These are phyloP conservation scores for Crucihimalaya himalaica DNA, from an alignment of 345 rosid species.

Conservation along the genomic window DNA sequence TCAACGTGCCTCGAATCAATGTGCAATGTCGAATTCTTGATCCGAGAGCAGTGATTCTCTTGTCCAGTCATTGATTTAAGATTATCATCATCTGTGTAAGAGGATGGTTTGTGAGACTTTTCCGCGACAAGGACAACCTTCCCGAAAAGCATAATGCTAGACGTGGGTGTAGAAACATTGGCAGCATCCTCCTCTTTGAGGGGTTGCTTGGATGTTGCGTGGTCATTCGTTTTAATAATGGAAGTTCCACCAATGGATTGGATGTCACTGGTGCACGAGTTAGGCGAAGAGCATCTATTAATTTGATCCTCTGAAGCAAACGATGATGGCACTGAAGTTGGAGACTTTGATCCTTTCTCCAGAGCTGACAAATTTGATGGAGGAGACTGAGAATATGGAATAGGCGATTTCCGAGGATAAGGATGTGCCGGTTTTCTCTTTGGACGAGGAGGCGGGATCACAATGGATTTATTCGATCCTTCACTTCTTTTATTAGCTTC, in stretches of 20 bases:
- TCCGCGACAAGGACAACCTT: conserved; percentile 51
- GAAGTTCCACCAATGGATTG: conserved; percentile 32
- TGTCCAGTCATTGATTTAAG: conserved; percentile 7
- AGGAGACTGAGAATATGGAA: conserved; percentile 39
- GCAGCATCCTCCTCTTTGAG: conserved; percentile 33
- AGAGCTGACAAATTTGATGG: conserved; percentile 44
- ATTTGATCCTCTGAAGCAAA: conserved; percentile 51
- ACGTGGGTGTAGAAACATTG: conserved; percentile 11
- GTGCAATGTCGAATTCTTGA: conserved; percentile 16
- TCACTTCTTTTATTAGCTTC: conserved; percentile 42
- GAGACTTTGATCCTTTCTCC: conserved; percentile 58
- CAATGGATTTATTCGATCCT: conserved; percentile 49
- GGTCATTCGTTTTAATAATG: conserved; percentile 38
- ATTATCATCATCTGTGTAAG: conserved; percentile 7
- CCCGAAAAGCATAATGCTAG: conserved; percentile 74
- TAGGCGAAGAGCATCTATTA: conserved; percentile 58
- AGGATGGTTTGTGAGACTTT: conserved; percentile 31
- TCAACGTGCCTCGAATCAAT: conserved; percentile 34
- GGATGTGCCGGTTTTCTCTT: conserved; percentile 84
- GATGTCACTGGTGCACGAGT: conserved; percentile 56
- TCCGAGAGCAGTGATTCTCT: conserved; percentile 21
- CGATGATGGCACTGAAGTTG: conserved; percentile 61
- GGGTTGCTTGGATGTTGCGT: conserved; percentile 34
- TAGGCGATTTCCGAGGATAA: conserved; percentile 71
- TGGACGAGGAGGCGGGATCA: conserved; percentile 92